Evolutionary conservation across 192 early-diverging fungal genomes (phyloP), one percentile per base, ranked within the genome.

Genomic region (Coemansia sp.): DNA sequence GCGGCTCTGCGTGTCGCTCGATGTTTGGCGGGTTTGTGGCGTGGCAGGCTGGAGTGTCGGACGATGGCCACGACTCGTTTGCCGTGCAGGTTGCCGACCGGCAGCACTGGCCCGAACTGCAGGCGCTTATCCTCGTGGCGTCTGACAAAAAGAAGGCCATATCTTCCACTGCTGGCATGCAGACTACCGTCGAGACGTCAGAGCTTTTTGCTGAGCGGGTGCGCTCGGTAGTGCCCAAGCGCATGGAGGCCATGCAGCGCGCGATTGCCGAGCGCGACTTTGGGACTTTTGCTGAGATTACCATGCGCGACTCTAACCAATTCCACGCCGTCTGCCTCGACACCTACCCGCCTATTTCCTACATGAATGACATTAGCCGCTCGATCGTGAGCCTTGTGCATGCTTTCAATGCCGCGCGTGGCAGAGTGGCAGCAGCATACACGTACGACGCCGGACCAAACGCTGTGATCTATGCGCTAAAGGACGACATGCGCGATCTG

Each of bases 381-480:
- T 89, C 89, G 57, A 90, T 99, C 59, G 93, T 96, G 72, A 77
- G 77, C 36, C 77, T 98, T 44, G 85, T 99, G 62, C 90, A 91
- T 38, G 90, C 88, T 27, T 98, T 94, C 87, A 99, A 99, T 76
- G 19, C 59, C 5, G 68, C 64, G 1, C 53, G 69, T 23, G 81
- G 73, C 59, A 62, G 78, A 25, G 88, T 87, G 68, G 91, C 90
- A 55, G 96, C 92, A 14, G 98, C 98, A 2, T 99, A 99, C 84
- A 99, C 98, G 10, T 99, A 90, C 78, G 98, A 99, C 77, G 98
- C 98, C 19, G 98, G 98, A 32, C 98, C 98, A 48, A 99, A 99
- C 69, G 95, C 96, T 0, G 98, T 99, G 7, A 91, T 99, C 66
- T 99, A 98, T 72, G 87, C 94, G 23, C 86, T 87, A 41, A 78